A percentile compares a stretch with the other conserved stretches of the same genome.
phyloP scores from a whole-genome alignment of 768 basidiomycete genomes.

The Pleurotus pulmonarius region DNA sequence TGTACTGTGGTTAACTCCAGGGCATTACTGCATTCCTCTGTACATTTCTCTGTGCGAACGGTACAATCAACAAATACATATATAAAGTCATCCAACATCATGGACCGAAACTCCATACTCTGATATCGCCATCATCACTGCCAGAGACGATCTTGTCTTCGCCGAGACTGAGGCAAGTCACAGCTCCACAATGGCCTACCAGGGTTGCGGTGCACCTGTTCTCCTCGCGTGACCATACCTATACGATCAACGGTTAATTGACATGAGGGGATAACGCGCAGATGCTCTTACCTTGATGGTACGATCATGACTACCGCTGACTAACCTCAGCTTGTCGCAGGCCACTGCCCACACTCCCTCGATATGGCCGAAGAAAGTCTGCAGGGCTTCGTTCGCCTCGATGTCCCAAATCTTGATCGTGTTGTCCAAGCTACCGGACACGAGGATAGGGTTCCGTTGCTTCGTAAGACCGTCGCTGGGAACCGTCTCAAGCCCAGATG shows the following conservation, averaged over 20 bases:
- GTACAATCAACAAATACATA: conserved; percentile 1
- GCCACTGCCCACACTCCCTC: conserved; percentile 98
- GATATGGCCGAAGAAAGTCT: conserved; percentile 94
- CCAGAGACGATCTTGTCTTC: conserved; percentile 98
- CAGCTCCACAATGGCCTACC: conserved; percentile 91
- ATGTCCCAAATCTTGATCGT: conserved; percentile 97
- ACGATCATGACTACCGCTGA: conserved; percentile 91
- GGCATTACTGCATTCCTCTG: not conserved
- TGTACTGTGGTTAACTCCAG: not conserved
- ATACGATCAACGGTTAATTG: conserved; percentile 7
- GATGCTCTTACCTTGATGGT: conserved; percentile 81
- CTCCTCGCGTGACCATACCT: conserved; percentile 95
- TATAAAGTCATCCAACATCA: conserved; percentile 16
- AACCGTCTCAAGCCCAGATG: not conserved
- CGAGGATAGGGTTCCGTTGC: conserved; percentile 65
- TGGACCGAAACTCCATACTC: conserved; percentile 74
- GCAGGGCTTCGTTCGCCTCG: conserved; percentile 69
- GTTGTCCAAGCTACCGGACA: conserved; percentile 91
- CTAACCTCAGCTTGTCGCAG: conserved; percentile 85
- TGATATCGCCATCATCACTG: conserved; percentile 86
- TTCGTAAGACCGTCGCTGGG: conserved; percentile 7
- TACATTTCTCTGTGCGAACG: not conserved
- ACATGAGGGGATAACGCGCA: conserved; percentile 3
- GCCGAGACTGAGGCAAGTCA: conserved; percentile 84
- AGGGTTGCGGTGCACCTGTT: conserved; percentile 85